Percentiles rank a stretch among this genome's conserved stretches.
These are phyloP conservation scores for Cyberlindnera maclurae DNA, from an alignment of 805 yeast species.

Conservation along the genomic window DNA sequence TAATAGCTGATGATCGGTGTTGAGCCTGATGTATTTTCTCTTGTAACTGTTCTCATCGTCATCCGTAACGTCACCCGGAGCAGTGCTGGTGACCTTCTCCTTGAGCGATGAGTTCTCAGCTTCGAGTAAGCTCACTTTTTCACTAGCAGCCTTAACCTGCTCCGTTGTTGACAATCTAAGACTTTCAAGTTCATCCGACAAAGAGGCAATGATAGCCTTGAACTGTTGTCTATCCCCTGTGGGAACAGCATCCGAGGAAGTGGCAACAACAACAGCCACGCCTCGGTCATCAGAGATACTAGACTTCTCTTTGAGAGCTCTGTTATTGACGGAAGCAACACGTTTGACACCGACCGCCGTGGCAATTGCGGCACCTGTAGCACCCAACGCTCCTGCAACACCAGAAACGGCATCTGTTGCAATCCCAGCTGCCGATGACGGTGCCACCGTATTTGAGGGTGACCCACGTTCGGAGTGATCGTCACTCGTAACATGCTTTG, in stretches of 20 bases:
- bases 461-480: neutral
- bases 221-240: slow-evolving; percentile 19
- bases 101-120: slow-evolving; percentile 24
- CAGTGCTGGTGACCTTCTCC: neutral
- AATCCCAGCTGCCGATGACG: neutral
- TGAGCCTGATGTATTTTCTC: slow-evolving; percentile 37
- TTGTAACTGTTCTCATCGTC: slow-evolving; percentile 27
- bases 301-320: neutral
- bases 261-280: neutral
- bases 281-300: neutral
- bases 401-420: slow-evolving; percentile 4
- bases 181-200: slow-evolving; percentile 29
- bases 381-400: slow-evolving; percentile 6
- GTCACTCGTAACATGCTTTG: neutral
- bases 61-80: slow-evolving; percentile 15
- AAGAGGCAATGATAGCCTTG: slow-evolving; percentile 23
- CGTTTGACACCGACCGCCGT: slow-evolving; percentile 4
- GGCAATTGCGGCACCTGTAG: slow-evolving; percentile 10
- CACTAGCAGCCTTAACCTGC: slow-evolving; percentile 53
- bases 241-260: slow-evolving; percentile 4
- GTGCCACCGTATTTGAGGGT: neutral
- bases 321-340: neutral
- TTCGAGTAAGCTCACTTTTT: slow-evolving; percentile 44
- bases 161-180: slow-evolving; percentile 37
- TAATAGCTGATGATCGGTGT: slow-evolving; percentile 37